A percentile compares a stretch with the other conserved stretches of the same genome.
Conservation (phyloP, 176 grass and related monocot species). For the Thalia dealbata region DNA sequence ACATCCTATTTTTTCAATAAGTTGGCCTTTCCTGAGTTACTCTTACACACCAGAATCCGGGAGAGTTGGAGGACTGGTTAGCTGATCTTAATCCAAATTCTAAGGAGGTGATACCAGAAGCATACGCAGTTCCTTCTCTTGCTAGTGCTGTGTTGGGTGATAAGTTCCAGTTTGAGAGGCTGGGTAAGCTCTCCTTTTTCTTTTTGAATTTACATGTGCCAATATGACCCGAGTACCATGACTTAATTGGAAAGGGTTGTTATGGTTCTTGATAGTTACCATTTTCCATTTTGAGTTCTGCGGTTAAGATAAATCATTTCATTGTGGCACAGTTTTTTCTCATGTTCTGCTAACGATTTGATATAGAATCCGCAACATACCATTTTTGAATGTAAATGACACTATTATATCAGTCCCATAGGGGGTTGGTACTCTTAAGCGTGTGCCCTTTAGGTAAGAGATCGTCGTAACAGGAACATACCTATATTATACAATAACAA, state of each 20-base stretch:
- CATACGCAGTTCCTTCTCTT: slow-evolving; percentile 58
- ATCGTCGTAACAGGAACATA: no score
- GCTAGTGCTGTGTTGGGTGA: slow-evolving; percentile 46
- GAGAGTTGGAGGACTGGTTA: slow-evolving; percentile 75
- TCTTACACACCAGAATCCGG: slow-evolving; percentile 63
- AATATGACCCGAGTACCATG: neutral
- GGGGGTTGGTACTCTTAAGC: neutral
- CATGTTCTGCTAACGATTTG: neutral
- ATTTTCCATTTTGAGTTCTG: neutral
- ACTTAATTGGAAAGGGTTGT: no score
- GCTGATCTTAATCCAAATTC: slow-evolving; percentile 73
- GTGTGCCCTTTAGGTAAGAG: no score
- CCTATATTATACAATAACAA: no score
- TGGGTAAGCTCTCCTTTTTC: slow-evolving; percentile 38
- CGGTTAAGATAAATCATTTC: neutral
- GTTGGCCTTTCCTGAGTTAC: neutral
- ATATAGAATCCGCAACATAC: neutral
- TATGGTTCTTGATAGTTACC: neutral
- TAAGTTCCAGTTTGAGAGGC: slow-evolving; percentile 91
- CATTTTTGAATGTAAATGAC: neutral
- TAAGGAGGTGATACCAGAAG: slow-evolving; percentile 73
- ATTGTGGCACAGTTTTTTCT: neutral
- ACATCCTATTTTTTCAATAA: neutral
- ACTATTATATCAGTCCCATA: neutral
- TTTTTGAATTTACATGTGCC: no score